Base-by-base conservation (phyloP, 169 alveolate species). In the Cryptosporidium canis region DNA sequence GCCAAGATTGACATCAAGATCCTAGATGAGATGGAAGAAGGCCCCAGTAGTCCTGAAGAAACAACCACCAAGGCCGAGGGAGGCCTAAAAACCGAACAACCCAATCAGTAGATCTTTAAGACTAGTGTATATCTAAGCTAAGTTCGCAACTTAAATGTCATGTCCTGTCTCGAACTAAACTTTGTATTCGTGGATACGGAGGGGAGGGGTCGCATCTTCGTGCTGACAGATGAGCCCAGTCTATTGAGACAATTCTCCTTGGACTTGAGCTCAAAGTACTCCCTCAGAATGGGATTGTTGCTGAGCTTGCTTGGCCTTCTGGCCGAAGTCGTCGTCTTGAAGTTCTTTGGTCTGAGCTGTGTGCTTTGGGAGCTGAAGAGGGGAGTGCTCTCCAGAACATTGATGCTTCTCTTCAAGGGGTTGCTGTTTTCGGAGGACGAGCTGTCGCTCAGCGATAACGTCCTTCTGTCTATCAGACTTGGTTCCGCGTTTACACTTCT, bases 281-380 rank as follows among this genome's bases (percentile, higher is more conserved):
- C 68, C 31, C 68, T 61, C n/a, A 61, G 45, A 24, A 61, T 61
- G n/a, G 68, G 68, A 61, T 61, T 44, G 14, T 44, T 61, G 35
- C 63, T 51, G 9, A 33, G 24, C 24, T 51, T 51, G 11, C 24
- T 51, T 29, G 68, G 33, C 31, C 68, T 61, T 5, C 31, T 61
- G 27, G 24, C 31, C 4, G 33, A 61, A 7, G n/a, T n/a, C 7
- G 41, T 9, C n/a, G n/a, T 61, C 29, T 9, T 61, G 9, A n/a
- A 14, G 3, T 61, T 61, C 45, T 14, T 61, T 12, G 41, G 45
- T 35, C 27, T 61, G 24, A 33, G 33, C n/a, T 29, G 24, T 61
- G 41, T 39, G 33, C 31, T 61, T 7, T 61, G 41, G 0, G 45
- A 2, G 47, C 27, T 27, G 33, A 61, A 61, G 24, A 29, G 24